phyloP scores from a whole-genome alignment of 805 yeast genomes.

The Ogataea paraovalis region DNA sequence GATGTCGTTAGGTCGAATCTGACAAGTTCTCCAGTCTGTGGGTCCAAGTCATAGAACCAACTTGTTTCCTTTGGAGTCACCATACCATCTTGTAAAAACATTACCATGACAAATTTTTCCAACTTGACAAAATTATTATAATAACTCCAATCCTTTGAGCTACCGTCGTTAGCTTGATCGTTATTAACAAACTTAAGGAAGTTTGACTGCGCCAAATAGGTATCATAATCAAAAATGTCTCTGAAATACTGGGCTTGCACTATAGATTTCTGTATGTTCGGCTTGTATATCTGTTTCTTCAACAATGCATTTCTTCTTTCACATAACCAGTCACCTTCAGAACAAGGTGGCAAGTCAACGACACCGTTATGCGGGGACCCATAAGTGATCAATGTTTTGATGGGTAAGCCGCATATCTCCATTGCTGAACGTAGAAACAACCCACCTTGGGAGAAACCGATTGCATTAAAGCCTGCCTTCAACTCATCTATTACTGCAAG shows the following conservation, averaged over 20 bases:
- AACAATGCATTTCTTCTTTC: slow-evolving; percentile 48
- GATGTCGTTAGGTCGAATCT: slow-evolving; percentile 47
- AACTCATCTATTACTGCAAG: slow-evolving; percentile 44
- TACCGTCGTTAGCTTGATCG: slow-evolving; percentile 36
- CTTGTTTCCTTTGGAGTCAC: slow-evolving; percentile 71
- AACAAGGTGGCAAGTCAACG: slow-evolving; percentile 61
- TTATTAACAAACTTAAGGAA: slow-evolving; percentile 68
- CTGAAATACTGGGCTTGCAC: slow-evolving; percentile 78
- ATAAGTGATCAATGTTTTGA: slow-evolving; percentile 59
- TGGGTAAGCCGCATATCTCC: slow-evolving; percentile 50
- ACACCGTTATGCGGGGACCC: slow-evolving; percentile 84
- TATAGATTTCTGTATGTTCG: slow-evolving; percentile 49
- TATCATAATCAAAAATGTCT: slow-evolving; percentile 45
- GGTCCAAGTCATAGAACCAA: slow-evolving; percentile 55
- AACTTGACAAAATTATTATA: slow-evolving; percentile 39
- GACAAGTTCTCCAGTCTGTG: slow-evolving; percentile 36
- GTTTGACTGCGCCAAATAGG: slow-evolving; percentile 51
- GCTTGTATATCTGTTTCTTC: slow-evolving; percentile 57
- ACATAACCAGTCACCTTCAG: slow-evolving; percentile 54
- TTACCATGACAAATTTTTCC: slow-evolving; percentile 53
- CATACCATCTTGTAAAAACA: slow-evolving; percentile 61
- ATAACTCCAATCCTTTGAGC: slow-evolving; percentile 30
- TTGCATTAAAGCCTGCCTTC: slow-evolving; percentile 57
- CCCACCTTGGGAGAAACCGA: slow-evolving; percentile 86
- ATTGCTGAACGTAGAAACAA: slow-evolving; percentile 65